Evolutionary conservation across 441 rosid genomes (phyloP), one percentile per base, ranked within the genome.

Genomic region (Dalechampia spathulata): DNA sequence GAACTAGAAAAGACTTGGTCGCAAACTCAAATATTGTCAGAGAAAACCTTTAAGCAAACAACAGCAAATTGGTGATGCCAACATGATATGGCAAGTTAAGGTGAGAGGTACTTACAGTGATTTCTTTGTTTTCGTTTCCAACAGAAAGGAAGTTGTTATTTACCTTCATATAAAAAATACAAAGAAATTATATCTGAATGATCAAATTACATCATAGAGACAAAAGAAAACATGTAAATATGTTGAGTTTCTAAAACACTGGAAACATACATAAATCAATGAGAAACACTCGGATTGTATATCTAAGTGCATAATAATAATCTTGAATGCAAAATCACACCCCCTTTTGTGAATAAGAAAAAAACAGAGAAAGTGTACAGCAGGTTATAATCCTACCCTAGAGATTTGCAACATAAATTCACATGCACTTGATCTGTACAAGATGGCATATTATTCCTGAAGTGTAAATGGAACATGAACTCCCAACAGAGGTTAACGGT

Each of bases 71-170:
- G 5, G 0, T 7, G 25, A 55, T 20, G 25, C 13, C 11, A 39
- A 6, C 16, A 14, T 43, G 20, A 43, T 19, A 19, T 64, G 61
- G 54, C 23, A 47, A 49, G 61, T 23, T 43, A 74, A 67, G 67
- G 66, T 47, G 62, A 43, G 47, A 34, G 48, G 66, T 40, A 57
- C 41, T 75, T 83, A 92, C 99, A 61, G 85, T 78, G 70, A 92
- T 77, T 71, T 89, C 97, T 77, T 74, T 92, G 82, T 86, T 86
- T 45, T 82, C 84, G 70, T 89, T 89, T 57, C 99, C 96, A 58
- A 75, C 96, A 47, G 94, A 92, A 63, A 89, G 88, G 65, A 88
- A 83, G 78, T 92, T 86, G 77, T 92, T 92, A 76, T 92, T 92
- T 64, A 89, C 96, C 99, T 92, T 82, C 79, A 64, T 26, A 46